Conservation (phyloP, 2,329 filamentous ascomycete species). For the Ilyonectria sp. region DNA sequence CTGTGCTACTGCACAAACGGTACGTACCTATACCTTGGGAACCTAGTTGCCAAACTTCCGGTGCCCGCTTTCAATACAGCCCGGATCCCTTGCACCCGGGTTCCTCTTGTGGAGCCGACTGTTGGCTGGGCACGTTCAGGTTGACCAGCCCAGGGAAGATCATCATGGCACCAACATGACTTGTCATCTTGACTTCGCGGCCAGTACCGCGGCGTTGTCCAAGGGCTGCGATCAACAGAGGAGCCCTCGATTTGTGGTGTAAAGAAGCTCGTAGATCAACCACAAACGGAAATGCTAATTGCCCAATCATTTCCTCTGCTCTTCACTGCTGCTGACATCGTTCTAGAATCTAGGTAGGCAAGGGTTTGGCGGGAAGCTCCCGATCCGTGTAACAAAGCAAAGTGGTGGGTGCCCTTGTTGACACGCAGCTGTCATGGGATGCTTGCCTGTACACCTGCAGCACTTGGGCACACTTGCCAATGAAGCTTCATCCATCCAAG, state of each 20-base stretch:
- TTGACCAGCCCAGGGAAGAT: conserved; percentile 26
- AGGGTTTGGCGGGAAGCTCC: conserved; percentile 31
- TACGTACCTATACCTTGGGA: too few species aligned
- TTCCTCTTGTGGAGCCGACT: conserved; percentile 36
- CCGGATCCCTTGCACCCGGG: conserved; percentile 7
- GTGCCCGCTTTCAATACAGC: conserved; percentile 6
- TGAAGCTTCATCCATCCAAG: conserved; percentile 8
- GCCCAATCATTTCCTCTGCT: conserved; percentile 18
- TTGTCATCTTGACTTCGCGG: conserved; percentile 31
- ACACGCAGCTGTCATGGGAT: conserved; percentile 33
- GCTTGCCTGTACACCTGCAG: conserved; percentile 22
- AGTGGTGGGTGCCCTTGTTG: conserved; percentile 28
- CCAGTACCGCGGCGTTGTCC: neutral
- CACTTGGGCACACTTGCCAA: conserved; percentile 11
- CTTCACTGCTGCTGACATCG: conserved; percentile 26
- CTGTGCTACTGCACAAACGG: too few species aligned
- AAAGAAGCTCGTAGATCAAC: conserved; percentile 6
- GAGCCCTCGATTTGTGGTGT: neutral
- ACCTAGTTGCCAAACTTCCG: too few species aligned
- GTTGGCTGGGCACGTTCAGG: conserved; percentile 37
- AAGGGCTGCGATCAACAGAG: neutral
- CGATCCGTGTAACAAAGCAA: conserved; percentile 32
- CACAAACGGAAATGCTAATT: conserved; percentile 3
- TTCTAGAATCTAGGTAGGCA: conserved; percentile 32
- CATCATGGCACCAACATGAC: conserved; percentile 38